phyloP scores from a whole-genome alignment of 2,329 filamentous ascomycete species.

The Aspergillus thermomutatus region DNA sequence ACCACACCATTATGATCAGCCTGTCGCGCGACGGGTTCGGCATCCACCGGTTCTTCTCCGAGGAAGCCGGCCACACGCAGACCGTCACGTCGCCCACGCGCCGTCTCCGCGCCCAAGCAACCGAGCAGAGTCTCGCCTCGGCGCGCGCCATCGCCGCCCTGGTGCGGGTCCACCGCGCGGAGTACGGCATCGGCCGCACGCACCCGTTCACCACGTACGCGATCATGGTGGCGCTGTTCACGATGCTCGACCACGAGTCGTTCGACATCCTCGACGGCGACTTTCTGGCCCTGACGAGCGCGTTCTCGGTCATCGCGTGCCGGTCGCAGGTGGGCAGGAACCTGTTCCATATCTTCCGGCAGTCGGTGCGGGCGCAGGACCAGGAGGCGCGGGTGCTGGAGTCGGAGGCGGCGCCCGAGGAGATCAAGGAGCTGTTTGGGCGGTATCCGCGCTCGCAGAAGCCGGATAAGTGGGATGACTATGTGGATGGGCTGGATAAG shows the following conservation, averaged over 20 bases:
- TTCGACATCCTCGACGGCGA: slow-evolving; percentile 25
- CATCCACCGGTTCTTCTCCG: background rate
- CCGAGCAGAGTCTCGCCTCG: slow-evolving; percentile 13
- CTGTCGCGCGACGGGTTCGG: slow-evolving; percentile 20
- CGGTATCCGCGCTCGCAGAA: background rate
- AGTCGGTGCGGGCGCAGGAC: slow-evolving; percentile 18
- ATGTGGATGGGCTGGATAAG: slow-evolving; percentile 12
- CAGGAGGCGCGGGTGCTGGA: slow-evolving; percentile 10
- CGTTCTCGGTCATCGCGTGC: slow-evolving; percentile 22
- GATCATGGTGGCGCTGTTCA: slow-evolving; percentile 24
- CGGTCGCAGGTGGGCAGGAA: slow-evolving; percentile 22
- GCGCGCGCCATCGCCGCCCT: slow-evolving; percentile 22
- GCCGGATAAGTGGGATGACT: slow-evolving; percentile 7
- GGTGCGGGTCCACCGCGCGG: slow-evolving; percentile 16
- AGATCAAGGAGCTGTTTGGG: slow-evolving; percentile 15
- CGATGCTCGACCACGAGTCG: slow-evolving; percentile 15
- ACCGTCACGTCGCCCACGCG: too few relatives aligned
- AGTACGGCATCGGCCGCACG: slow-evolving; percentile 25
- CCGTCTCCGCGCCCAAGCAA: slow-evolving; percentile 1
- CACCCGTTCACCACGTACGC: slow-evolving; percentile 27
- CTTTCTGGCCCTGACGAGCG: slow-evolving; percentile 21
- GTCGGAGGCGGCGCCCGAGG: slow-evolving; percentile 10
- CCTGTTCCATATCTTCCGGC: slow-evolving; percentile 25
- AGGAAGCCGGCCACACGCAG: background rate
- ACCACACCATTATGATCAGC: slow-evolving; percentile 23